Conservation (phyloP, 2,329 filamentous ascomycete species). For the Pseudogymnoascus sp. region DNA sequence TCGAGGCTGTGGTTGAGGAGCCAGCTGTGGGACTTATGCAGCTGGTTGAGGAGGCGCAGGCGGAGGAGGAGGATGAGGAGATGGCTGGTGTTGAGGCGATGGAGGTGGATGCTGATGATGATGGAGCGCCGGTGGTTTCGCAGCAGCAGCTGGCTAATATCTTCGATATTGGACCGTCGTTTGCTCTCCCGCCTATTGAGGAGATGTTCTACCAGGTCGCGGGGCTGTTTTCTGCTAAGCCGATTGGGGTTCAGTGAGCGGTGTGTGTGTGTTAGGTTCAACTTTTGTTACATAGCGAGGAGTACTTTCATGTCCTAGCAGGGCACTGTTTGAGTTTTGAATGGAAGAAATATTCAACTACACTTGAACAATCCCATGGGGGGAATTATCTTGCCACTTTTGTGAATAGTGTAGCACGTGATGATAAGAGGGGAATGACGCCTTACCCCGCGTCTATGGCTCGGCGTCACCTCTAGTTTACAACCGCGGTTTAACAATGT, state of each 20-base stretch:
- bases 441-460: constrained; percentile 7
- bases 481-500: neutral
- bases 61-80: constrained; percentile 21
- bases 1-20: constrained; percentile 28
- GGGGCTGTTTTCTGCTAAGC: constrained; percentile 51
- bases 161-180: constrained; percentile 60
- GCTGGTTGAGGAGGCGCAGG: constrained; percentile 20
- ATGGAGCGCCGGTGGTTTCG: constrained; percentile 52
- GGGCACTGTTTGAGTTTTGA: neutral
- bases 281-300: constrained; percentile 9
- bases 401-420: neutral
- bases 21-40: constrained; percentile 28
- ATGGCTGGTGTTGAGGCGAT: constrained; percentile 31
- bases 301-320: constrained; percentile 6
- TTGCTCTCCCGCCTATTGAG: constrained; percentile 61
- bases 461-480: neutral
- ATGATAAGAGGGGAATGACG: constrained; percentile 6
- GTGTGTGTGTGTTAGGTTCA: neutral
- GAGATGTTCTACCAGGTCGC: constrained; percentile 70
- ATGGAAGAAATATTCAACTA: neutral
- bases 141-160: constrained; percentile 60
- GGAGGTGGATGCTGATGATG: constrained; percentile 37
- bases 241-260: constrained; percentile 19
- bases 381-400: neutral
- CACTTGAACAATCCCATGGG: neutral